Evolutionary conservation across 208 protist genomes (phyloP).

Genomic region (Leishmania major): DNA sequence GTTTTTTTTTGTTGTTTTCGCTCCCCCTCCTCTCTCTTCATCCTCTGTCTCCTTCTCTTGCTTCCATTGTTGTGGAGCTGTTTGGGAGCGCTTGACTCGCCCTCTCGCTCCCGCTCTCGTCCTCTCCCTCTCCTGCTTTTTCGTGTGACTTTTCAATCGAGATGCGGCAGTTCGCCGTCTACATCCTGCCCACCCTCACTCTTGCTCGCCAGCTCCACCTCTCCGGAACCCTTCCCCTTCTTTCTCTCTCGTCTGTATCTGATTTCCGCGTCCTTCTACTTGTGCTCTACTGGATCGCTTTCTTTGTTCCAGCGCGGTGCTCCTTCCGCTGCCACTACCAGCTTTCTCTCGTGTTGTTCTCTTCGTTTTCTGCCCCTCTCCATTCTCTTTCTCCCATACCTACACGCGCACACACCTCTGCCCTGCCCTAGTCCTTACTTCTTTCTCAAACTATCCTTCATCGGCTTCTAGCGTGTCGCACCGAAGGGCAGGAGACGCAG

Average conservation of each 20-base stretch:
- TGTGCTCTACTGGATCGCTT: not conserved
- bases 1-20: not conserved
- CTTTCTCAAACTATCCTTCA: not conserved
- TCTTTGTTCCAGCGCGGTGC: not conserved
- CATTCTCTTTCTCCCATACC: not conserved
- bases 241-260: not conserved
- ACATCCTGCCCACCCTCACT: not conserved
- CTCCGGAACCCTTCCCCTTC: not conserved
- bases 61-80: not conserved
- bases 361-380: not conserved
- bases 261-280: not conserved
- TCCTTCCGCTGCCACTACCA: not conserved
- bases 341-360: slow-evolving; percentile 1
- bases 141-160: not conserved
- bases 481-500: not conserved
- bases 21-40: not conserved
- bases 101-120: not conserved
- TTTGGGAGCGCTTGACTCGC: not conserved
- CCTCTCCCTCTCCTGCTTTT: not conserved
- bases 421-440: not conserved
- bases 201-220: not conserved
- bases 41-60: not conserved
- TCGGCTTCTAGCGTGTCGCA: not conserved
- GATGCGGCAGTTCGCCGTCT: not conserved
- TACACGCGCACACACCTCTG: not conserved